A percentile compares a stretch with the other conserved stretches of the same genome.
Evolutionary conservation across 306 rosid species (phyloP).

Genomic region (Cajanus cajan): DNA sequence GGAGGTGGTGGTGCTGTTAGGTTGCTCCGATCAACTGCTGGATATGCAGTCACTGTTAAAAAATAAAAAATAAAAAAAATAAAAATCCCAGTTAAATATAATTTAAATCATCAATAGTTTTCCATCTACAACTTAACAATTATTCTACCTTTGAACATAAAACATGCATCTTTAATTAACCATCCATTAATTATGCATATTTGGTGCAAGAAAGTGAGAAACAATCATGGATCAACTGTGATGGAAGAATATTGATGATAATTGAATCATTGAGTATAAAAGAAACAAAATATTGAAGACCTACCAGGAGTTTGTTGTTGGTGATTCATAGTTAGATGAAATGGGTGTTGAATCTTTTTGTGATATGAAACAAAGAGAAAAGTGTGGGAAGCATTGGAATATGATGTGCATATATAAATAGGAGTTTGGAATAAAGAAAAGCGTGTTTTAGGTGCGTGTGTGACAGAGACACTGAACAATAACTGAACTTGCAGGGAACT

Average conservation of each 20-base stretch:
- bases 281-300: neutral
- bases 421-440: neutral
- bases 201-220: neutral
- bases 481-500: neutral
- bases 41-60: conserved; percentile 36
- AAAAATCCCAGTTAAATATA: neutral
- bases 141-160: neutral
- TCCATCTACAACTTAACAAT: neutral
- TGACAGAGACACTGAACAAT: neutral
- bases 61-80: too few relatives aligned
- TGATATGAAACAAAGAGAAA: neutral
- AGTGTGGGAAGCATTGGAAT: neutral
- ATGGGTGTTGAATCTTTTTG: neutral
- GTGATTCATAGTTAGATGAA: conserved; percentile 26
- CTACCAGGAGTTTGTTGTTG: conserved; percentile 43
- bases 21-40: conserved; percentile 24
- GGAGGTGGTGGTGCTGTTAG: conserved; percentile 43
- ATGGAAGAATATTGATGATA: neutral
- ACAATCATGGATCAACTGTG: neutral
- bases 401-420: neutral
- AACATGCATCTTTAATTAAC: neutral
- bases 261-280: neutral
- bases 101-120: neutral
- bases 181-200: neutral
- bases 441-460: conserved; percentile 23